These are phyloP conservation scores for Amphicarpaea edgeworthii DNA, from an alignment of 306 rosid genomes.

Conservation along the genomic window DNA sequence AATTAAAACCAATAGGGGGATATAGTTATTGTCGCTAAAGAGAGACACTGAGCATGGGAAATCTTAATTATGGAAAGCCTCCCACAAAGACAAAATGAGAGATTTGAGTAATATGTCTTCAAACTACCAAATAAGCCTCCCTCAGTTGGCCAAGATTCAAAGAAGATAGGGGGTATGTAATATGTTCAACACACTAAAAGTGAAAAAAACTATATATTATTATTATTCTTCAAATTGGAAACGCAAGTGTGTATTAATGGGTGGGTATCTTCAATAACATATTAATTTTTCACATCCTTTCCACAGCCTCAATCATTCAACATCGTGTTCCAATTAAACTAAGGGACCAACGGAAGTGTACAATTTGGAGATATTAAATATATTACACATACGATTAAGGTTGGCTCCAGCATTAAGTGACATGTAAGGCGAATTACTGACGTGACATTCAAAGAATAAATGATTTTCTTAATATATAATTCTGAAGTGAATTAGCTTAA, in stretches of 20 bases:
- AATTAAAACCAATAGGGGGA: background rate
- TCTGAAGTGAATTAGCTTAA: background rate
- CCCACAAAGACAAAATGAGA: constrained; percentile 30
- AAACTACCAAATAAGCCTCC: constrained; percentile 55
- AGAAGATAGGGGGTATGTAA: background rate
- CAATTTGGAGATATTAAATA: background rate
- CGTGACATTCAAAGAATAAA: background rate
- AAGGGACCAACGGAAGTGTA: constrained; percentile 8
- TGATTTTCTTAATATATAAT: background rate
- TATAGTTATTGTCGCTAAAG: background rate
- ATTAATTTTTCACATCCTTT: constrained; percentile 10
- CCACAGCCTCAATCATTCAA: constrained; percentile 42
- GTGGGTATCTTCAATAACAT: constrained; percentile 27
- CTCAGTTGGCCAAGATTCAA: constrained; percentile 44
- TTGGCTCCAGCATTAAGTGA: background rate
- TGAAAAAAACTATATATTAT: background rate
- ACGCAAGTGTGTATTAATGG: constrained; percentile 40
- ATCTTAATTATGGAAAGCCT: constrained; percentile 19
- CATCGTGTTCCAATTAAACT: constrained; percentile 29
- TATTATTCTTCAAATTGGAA: constrained; percentile 42
- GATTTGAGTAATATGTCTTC: constrained; percentile 29
- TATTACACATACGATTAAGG: background rate
- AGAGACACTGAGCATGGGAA: background rate
- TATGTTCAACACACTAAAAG: constrained; percentile 18
- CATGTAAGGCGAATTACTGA: background rate